Evolutionary conservation across 2,329 filamentous ascomycete genomes (phyloP), one percentile per base, ranked within the genome.

Genomic region (Cladorrhinum sp.): DNA sequence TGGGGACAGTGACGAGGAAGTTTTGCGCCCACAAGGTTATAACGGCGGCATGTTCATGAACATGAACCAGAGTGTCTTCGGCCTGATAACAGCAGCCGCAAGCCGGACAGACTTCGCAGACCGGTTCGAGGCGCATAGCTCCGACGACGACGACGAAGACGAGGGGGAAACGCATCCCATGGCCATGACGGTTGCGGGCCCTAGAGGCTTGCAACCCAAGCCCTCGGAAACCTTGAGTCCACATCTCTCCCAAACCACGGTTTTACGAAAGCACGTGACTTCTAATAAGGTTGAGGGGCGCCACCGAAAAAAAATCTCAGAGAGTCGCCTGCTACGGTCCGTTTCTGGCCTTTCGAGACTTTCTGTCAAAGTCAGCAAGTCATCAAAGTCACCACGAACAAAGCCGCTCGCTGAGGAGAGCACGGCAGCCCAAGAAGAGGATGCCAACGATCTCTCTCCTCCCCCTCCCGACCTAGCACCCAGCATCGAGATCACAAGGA

Each of bases 11-110:
- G 80, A 82, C 51, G 79, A 84, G 66, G 79, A 82, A 39, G 75
- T 80, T 49, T 66, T 77, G 51, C 74, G 75, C 3, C 74, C 79
- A 1, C 72, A 68, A 24, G 65, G 69, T 8, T 77, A 79, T 60
- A 76, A 75, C 39, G 75, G 77, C 14, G 77, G 80, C 64, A 79
- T 83, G 73, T 81, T 83, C 61, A 79, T 85, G 75, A 91, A 92
- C 70, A 91, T 96, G 87, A 95, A 96, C 74, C 93, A 96, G 79
- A 96, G 91, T 66, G 88, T 98, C 59, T 96, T 97, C 73, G 92
- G 92, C 58, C 85, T 98, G 76, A 93, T 98, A 67, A 91, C 93
- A 6, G 91, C 92, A 16, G 92, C 92, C 39, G 91, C 92, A 6
- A 93, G 91, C 28, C 86, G 86, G 62, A 87, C 90, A 56, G 89